Conservation (phyloP, 176 grass and related monocot species). For the Carex kokanica region DNA sequence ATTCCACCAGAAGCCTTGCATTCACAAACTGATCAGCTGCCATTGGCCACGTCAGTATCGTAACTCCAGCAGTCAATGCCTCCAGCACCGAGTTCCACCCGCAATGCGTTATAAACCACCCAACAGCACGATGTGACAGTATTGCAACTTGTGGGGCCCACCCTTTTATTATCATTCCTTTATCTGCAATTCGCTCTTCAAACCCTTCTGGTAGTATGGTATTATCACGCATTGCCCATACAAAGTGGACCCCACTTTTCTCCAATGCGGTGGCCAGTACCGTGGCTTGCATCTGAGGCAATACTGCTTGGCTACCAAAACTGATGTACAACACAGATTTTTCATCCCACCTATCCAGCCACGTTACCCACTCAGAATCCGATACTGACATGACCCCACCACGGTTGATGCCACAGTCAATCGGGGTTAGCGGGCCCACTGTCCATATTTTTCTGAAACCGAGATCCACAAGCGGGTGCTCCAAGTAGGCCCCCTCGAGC, state of each 20-base stretch:
- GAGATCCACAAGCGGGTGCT: conserved; percentile 37
- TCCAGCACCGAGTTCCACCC: conserved; percentile 45
- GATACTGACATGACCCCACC: conserved; percentile 19
- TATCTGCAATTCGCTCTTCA: conserved; percentile 16
- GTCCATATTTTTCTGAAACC: conserved; percentile 32
- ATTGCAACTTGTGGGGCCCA: conserved; percentile 42
- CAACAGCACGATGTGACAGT: conserved; percentile 29
- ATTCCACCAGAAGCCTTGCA: background rate
- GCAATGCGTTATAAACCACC: conserved; percentile 35
- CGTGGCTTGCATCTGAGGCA: conserved; percentile 12
- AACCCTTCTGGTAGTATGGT: conserved; percentile 27
- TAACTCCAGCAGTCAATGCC: conserved; percentile 24
- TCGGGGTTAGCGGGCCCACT: conserved; percentile 42
- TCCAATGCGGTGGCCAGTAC: background rate
- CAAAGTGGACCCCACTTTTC: conserved; percentile 21
- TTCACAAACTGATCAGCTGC: conserved; percentile 27
- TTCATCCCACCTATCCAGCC: conserved; percentile 49
- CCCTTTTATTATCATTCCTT: conserved; percentile 24
- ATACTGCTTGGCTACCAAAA: conserved; percentile 48
- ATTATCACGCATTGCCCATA: conserved; percentile 28
- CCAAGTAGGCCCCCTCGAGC: conserved; percentile 43
- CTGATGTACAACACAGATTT: conserved; percentile 43
- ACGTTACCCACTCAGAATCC: conserved; percentile 12
- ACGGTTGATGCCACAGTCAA: background rate
- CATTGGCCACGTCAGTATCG: conserved; percentile 39